Evolutionary conservation across 2,329 filamentous ascomycete genomes (phyloP).

Genomic region (Aspergillus eucalypticola): DNA sequence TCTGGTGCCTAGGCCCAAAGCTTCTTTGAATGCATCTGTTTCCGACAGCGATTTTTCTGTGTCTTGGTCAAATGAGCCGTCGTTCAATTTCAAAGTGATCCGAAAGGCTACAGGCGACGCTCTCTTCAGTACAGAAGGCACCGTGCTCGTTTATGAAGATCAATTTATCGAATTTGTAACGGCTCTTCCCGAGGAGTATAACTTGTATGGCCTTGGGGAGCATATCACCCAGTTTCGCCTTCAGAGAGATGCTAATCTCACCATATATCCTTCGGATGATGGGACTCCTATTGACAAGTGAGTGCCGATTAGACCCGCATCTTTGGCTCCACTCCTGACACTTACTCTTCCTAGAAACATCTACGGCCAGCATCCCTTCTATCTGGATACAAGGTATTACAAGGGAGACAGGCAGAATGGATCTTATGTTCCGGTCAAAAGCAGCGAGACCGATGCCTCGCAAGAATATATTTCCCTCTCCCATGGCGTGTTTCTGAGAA

Average conservation of each 20-base stretch:
- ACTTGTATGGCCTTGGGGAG: conserved; percentile 74
- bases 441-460: conserved; percentile 54
- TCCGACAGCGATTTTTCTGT: conserved; percentile 51
- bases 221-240: conserved; percentile 69
- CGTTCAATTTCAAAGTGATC: conserved; percentile 58
- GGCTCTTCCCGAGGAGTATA: conserved; percentile 68
- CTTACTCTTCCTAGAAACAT: conserved; percentile 55
- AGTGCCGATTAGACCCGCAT: conserved; percentile 15
- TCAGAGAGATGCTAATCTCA: conserved; percentile 71
- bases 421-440: conserved; percentile 54
- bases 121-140: conserved; percentile 67
- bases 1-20: conserved; percentile 59
- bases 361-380: conserved; percentile 76
- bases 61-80: conserved; percentile 58
- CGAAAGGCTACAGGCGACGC: conserved; percentile 63
- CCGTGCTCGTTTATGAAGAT: conserved; percentile 69
- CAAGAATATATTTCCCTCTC: conserved; percentile 65
- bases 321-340: neutral
- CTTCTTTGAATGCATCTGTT: conserved; percentile 43
- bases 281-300: conserved; percentile 55
- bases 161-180: conserved; percentile 76
- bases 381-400: conserved; percentile 77
- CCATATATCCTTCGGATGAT: conserved; percentile 67
- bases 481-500: conserved; percentile 76
- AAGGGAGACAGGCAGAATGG: conserved; percentile 52